phyloP scores from a whole-genome alignment of 2,329 filamentous ascomycete species.

The Nemania abortiva region DNA sequence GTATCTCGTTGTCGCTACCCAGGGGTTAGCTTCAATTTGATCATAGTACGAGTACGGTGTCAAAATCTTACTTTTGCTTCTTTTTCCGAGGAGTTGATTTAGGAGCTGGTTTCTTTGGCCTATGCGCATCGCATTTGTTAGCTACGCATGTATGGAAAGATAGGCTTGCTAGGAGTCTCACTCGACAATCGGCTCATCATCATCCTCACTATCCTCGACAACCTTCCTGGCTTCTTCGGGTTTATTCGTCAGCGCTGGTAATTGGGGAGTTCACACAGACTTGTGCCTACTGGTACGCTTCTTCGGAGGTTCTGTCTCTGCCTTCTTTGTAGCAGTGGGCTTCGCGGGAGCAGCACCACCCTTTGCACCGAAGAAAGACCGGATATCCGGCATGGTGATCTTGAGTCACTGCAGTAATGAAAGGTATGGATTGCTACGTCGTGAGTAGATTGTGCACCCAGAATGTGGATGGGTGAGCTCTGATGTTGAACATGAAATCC shows the following conservation, averaged over 20 bases:
- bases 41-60: conserved; percentile 14
- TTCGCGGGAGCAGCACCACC: conserved; percentile 68
- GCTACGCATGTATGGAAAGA: conserved; percentile 8
- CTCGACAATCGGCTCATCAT: conserved; percentile 67
- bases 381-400: conserved; percentile 83
- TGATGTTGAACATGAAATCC: not conserved
- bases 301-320: conserved; percentile 59
- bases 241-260: conserved; percentile 9
- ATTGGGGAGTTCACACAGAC: not conserved
- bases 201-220: conserved; percentile 84
- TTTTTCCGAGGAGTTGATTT: conserved; percentile 66
- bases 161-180: conserved; percentile 51
- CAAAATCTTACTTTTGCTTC: conserved; percentile 63
- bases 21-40: conserved; percentile 25
- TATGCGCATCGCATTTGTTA: conserved; percentile 47
- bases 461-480: conserved; percentile 21
- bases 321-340: conserved; percentile 60
- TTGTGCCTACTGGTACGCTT: conserved; percentile 59
- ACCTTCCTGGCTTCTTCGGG: conserved; percentile 71
- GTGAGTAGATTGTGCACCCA: conserved; percentile 10
- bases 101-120: conserved; percentile 67
- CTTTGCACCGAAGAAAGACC: conserved; percentile 89
- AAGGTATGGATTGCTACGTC: conserved; percentile 11
- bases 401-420: not conserved
- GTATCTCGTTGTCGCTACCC: conserved; percentile 56